These are phyloP conservation scores for Wickerhamiella nectarea DNA, from an alignment of 805 yeast genomes.

Conservation along the genomic window DNA sequence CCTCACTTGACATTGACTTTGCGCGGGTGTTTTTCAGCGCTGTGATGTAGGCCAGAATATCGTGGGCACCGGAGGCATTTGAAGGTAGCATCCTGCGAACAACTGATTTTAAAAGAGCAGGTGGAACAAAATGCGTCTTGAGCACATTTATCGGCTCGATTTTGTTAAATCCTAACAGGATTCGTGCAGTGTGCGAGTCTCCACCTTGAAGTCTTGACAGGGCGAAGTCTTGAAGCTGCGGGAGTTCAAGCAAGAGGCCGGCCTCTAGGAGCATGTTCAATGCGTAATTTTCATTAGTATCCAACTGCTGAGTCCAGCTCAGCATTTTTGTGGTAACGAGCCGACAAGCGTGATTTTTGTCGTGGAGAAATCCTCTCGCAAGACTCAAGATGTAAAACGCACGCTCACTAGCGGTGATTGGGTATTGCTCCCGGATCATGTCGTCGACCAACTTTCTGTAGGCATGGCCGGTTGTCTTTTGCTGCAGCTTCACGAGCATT, in stretches of 20 bases:
- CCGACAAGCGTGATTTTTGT: neutral
- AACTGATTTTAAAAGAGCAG: neutral
- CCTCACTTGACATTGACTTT: neutral
- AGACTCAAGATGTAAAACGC: conserved; percentile 1
- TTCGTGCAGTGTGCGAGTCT: neutral
- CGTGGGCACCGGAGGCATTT: neutral
- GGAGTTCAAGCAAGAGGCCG: neutral
- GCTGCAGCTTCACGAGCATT: neutral
- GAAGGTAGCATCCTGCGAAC: neutral
- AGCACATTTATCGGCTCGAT: neutral
- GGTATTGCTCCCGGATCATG: neutral
- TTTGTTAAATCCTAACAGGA: neutral
- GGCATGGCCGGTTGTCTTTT: neutral
- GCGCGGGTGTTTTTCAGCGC: neutral
- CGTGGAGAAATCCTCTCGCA: neutral
- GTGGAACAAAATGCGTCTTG: neutral
- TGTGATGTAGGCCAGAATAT: neutral
- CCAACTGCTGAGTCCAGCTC: conserved; percentile 2
- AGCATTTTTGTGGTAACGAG: neutral
- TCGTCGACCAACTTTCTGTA: conserved; percentile 1
- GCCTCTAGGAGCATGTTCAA: neutral
- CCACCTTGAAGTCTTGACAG: neutral
- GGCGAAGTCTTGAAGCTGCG: conserved; percentile 1
- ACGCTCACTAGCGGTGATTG: conserved; percentile 2
- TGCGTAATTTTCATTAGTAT: neutral